Conservation (phyloP, 2,329 filamentous ascomycete species). For the Claviceps capensis region DNA sequence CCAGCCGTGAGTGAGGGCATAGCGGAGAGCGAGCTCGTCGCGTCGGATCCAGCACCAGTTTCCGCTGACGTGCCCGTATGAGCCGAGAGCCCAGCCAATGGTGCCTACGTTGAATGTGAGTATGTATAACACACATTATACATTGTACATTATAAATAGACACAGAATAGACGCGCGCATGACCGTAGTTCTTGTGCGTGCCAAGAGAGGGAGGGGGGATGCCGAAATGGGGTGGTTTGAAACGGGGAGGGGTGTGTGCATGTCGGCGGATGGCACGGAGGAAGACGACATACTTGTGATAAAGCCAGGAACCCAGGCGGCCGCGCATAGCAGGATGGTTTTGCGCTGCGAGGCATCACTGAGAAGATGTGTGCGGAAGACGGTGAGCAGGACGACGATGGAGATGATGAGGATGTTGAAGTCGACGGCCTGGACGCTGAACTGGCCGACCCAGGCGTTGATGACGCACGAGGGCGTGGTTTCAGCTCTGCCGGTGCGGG, state of each 20-base stretch:
- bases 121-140: too few species aligned
- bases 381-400: constrained; percentile 26
- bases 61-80: constrained; percentile 22
- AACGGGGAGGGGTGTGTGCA: too few species aligned
- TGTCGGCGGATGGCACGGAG: too few species aligned
- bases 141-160: too few species aligned
- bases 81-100: constrained; percentile 6
- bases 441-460: constrained; percentile 31
- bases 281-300: constrained; percentile 16
- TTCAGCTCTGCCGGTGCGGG: constrained; percentile 11
- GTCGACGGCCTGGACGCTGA: constrained; percentile 29
- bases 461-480: constrained; percentile 17
- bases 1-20: constrained; percentile 28
- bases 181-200: too few species aligned
- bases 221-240: too few species aligned
- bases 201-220: too few species aligned
- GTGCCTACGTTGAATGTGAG: background rate
- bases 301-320: constrained; percentile 26
- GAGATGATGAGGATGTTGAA: constrained; percentile 31
- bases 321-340: constrained; percentile 20
- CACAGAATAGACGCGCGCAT: too few species aligned
- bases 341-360: constrained; percentile 15
- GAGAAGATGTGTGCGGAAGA: constrained; percentile 21
- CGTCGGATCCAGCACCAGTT: constrained; percentile 32
- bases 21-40: constrained; percentile 21